Base-by-base conservation (phyloP, 1,139 yeast species). In the Pichia sp. region DNA sequence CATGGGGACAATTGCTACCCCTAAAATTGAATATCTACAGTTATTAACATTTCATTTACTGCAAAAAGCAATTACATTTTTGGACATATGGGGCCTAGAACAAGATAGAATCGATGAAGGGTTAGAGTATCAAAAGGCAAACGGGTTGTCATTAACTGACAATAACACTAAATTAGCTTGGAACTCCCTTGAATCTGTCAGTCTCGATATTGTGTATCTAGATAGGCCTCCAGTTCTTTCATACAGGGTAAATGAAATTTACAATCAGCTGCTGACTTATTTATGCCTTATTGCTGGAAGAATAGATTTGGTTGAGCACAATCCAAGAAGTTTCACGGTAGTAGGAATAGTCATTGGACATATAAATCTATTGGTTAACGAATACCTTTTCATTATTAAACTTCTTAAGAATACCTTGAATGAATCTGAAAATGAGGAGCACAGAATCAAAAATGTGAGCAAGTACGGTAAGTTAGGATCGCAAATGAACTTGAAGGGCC, bases 41-140 rank as follows among this genome's bases (percentile, higher is more conserved):
- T 71, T 84, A 51, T 80, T 91, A 75, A 82, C 88, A 6, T 84
- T 82, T 67, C 88, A 88, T 65, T 89, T 90, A 16, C 73, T 88
- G 34, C 77, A 87, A 62, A 83, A 87, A 61, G 87, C 96, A 1
- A 79, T 86, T 20, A 74, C 79, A 0, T 89, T 91, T 66, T 77
- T 88, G 55, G 87, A 84, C 58, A 78, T 84, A 9, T 89, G 96
- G 96, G 81, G 85, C 1, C 69, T 76, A 45, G 92, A 86, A 64
- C 63, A 64, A 48, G 64, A 60, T 46, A 64, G 59, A 17, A 44
- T 62, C 10, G 61, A 56, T 7, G 57, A 49, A n/a, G 56, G 43
- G 24, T 20, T 20, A 20, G 49, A 52, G 30, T 30, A 44, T 9
- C 36, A 46, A 16, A 46, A 16, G 30, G 38, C 29, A 43, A 49